Percentiles rank a stretch among this genome's conserved stretches.
Conservation (phyloP, 306 rosid genomes). For the Potentilla sterilis region DNA sequence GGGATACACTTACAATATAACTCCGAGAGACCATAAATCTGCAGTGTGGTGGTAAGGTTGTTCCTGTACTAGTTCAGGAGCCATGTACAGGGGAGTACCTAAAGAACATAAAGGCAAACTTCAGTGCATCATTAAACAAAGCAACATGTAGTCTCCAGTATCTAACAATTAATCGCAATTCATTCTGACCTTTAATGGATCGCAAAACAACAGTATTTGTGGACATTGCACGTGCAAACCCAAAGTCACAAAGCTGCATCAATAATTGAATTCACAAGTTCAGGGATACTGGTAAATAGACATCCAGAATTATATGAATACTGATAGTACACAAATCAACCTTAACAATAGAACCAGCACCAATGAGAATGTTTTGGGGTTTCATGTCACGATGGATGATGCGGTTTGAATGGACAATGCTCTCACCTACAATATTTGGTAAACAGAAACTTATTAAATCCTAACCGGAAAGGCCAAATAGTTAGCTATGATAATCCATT, state of each 20-base stretch:
- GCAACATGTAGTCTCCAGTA: slow-evolving; percentile 11
- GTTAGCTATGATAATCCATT: neutral
- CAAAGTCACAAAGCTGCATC: slow-evolving; percentile 93
- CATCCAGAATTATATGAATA: neutral
- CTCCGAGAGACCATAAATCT: slow-evolving; percentile 98
- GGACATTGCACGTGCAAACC: slow-evolving; percentile 99
- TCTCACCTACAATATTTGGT: slow-evolving; percentile 59
- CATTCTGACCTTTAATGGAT: slow-evolving; percentile 83
- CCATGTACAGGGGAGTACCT: slow-evolving; percentile 99
- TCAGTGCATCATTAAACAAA: neutral
- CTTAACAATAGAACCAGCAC: slow-evolving; percentile 95
- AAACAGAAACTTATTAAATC: slow-evolving; percentile 1
- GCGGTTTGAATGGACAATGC: slow-evolving; percentile 94
- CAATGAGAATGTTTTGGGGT: slow-evolving; percentile 98
- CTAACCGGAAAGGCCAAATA: slow-evolving; percentile 1
- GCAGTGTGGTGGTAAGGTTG: slow-evolving; percentile 97
- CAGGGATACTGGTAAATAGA: neutral
- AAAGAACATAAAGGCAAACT: slow-evolving; percentile 14
- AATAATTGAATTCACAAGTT: slow-evolving; percentile 16
- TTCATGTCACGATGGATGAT: slow-evolving; percentile 98
- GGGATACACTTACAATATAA: slow-evolving; percentile 66
- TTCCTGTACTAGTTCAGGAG: slow-evolving; percentile 96
- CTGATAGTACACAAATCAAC: slow-evolving; percentile 32
- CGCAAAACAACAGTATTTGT: slow-evolving; percentile 93
- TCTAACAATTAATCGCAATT: slow-evolving; percentile 13